Base-by-base conservation (phyloP, 2,329 filamentous ascomycete genomes). In the Trichoderma aggressivum region DNA sequence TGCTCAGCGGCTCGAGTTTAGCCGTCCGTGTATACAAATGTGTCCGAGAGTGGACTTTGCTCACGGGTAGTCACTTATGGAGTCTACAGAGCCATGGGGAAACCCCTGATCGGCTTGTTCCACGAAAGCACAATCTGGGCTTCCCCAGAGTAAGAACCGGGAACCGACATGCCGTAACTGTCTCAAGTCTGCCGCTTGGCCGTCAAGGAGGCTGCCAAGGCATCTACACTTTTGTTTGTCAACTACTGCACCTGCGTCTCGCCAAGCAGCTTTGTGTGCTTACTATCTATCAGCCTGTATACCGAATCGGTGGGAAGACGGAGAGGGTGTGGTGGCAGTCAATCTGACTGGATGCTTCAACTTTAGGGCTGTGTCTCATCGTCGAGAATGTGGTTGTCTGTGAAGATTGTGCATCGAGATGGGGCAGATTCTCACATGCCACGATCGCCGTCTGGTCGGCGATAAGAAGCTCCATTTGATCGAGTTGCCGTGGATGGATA, bases 251-350 rank as follows among this genome's bases (percentile, higher is more conserved):
- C 34, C 36, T 58, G 34, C 39, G 24, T 50, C 26, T 58, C 30
- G 28, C 30, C 39, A 53, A 60, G 56, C 21, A 21, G 30, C 56
- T 50, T 28, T 61, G 11, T 32, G 39, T 53, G 39, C 56, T 28
- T 21, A 36, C 55, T 59, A 21, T 61, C 56, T 21, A n/a, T 59
- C 56, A 21, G 14, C 30, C 12, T 21, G 28, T 55, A 18, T 55
- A 36, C 50, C 24, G 21, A 50, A 69, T 69, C 56, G 65, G 47
- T 39, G 28, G 43, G 5, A 53, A 34, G 56, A 36, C n/a, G n/a
- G 56, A 36, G 55, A 69, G 39, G 65, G 65, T 69, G 56, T 69
- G 56, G 65, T 69, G 56, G 11, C 50, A 28, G 39, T 12, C 6
- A 24, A 21, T 53, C 7, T 69, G 24, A 60, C 65, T 61, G 65